Base-by-base conservation (phyloP, 2,329 filamentous ascomycete genomes). In the Diplocarpon rosae region DNA sequence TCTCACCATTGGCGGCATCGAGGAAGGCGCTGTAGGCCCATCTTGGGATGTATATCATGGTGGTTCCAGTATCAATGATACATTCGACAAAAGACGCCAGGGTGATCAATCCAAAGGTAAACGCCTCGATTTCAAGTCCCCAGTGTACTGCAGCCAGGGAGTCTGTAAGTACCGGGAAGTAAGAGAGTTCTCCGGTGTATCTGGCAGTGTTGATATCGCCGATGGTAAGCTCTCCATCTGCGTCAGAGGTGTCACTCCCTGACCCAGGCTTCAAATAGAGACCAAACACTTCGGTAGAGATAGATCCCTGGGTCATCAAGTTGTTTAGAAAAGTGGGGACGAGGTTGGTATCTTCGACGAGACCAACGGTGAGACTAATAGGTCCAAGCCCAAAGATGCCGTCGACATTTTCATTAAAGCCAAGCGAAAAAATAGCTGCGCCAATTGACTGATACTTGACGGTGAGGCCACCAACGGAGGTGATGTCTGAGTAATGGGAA, bases 61-160 rank as follows among this genome's bases (percentile, higher is more conserved):
- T 84, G 0, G 86, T 90, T 35, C 85, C 86, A 0, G 85, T 87
- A 62, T 93, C 86, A 54, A 93, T 80, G 59, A 87, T 85, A 29
- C 80, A 83, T 44, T 69, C 64, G 10, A 72, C 75, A 35, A 62
- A 63, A 1, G 55, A 58, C 5, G 42, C 44, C 28, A 50, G 48
- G 11, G 73, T 71, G 8, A 69, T 66, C 39, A 73, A 68, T 38
- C 77, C 81, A 46, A 80, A 57, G 52, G 49, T 70, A 37, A 81
- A 76, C 1, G 72, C 67, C 34, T 78, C 80, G 42, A 90, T 58
- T 0, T 73, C 64, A 29, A 93, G 80, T 27, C 80, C 76, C 86
- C 87, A 94, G 54, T 78, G 78, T 10, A 72, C 70, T 9, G 65
- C 64, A 7, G 66, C 64, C 15, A 69, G 61, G 1, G 69, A 63